Percentiles rank a stretch among this genome's conserved stretches.
Evolutionary conservation across 2,329 filamentous ascomycete genomes (phyloP).

Genomic region (Fusarium setosum): DNA sequence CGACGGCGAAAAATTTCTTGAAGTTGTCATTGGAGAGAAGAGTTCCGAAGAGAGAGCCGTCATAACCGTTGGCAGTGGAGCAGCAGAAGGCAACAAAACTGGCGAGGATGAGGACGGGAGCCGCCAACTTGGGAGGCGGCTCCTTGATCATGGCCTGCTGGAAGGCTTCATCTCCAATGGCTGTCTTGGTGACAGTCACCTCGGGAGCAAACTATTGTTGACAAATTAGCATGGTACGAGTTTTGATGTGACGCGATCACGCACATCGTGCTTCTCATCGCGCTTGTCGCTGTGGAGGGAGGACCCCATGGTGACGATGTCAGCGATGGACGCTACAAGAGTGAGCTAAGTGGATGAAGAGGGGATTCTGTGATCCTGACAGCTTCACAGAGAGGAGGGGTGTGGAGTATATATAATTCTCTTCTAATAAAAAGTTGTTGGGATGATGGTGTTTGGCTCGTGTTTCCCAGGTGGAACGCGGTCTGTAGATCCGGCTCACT

Average conservation of each 20-base stretch:
- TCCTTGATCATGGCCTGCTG: conserved; percentile 46
- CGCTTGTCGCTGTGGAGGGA: conserved; percentile 29
- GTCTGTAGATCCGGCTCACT: conserved; percentile 36
- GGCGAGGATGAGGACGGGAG: conserved; percentile 35
- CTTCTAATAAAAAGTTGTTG: neutral
- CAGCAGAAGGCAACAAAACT: conserved; percentile 44
- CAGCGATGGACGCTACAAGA: conserved; percentile 12
- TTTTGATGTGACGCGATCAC: neutral
- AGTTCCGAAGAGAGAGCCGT: conserved; percentile 62
- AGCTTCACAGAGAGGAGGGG: neutral
- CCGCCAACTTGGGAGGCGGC: conserved; percentile 35
- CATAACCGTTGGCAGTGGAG: conserved; percentile 48
- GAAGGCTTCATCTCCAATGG: conserved; percentile 42
- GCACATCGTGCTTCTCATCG: conserved; percentile 24
- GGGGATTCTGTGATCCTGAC: conserved; percentile 5
- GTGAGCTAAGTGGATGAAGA: conserved; percentile 11
- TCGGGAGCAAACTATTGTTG: conserved; percentile 7
- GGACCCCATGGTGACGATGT: conserved; percentile 31
- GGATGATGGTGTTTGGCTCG: conserved; percentile 4
- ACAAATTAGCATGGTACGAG: neutral
- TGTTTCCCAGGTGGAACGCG: conserved; percentile 28
- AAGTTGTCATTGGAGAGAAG: conserved; percentile 60
- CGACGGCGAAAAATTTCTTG: conserved; percentile 57
- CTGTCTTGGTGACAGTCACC: conserved; percentile 33
- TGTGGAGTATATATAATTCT: conserved; percentile 29